phyloP scores from a whole-genome alignment of 495 filamentous ascomycete species.

The Schizothecium vesticola region DNA sequence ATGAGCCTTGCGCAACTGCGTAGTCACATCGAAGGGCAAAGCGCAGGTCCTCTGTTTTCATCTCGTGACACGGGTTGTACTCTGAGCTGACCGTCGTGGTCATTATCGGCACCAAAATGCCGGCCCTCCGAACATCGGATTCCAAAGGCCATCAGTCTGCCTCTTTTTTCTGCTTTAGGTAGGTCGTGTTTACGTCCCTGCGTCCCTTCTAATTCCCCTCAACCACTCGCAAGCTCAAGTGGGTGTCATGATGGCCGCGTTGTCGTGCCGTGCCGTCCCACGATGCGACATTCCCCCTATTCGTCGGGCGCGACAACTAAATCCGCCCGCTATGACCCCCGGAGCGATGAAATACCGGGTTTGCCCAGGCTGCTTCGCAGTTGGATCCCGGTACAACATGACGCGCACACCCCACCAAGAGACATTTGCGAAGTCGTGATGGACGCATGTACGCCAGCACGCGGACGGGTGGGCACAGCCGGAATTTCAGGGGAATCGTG shows the following conservation, averaged over 20 bases:
- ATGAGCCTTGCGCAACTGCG: background rate
- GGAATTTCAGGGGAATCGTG: background rate
- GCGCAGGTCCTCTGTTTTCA: background rate
- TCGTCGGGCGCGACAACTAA: background rate
- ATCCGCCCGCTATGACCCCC: background rate
- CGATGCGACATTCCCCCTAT: background rate
- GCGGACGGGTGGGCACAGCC: background rate
- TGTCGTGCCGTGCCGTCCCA: background rate
- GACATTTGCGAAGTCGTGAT: background rate
- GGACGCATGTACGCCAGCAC: background rate
- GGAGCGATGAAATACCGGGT: background rate
- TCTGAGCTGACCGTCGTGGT: background rate
- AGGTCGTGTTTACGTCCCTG: background rate
- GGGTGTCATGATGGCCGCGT: background rate
- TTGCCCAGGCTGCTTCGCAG: background rate
- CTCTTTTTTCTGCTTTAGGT: background rate
- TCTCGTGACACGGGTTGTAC: background rate
- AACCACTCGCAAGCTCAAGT: background rate
- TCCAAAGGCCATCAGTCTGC: background rate
- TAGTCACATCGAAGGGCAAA: background rate
- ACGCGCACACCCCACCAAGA: background rate
- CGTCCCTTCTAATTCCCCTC: background rate
- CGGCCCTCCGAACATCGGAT: background rate
- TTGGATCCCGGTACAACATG: background rate
- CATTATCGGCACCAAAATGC: background rate